Percentiles rank a stretch among this genome's conserved stretches.
These are phyloP conservation scores for Colletotrichum chlorophyti DNA, from an alignment of 2,329 filamentous ascomycete species.

Conservation along the genomic window DNA sequence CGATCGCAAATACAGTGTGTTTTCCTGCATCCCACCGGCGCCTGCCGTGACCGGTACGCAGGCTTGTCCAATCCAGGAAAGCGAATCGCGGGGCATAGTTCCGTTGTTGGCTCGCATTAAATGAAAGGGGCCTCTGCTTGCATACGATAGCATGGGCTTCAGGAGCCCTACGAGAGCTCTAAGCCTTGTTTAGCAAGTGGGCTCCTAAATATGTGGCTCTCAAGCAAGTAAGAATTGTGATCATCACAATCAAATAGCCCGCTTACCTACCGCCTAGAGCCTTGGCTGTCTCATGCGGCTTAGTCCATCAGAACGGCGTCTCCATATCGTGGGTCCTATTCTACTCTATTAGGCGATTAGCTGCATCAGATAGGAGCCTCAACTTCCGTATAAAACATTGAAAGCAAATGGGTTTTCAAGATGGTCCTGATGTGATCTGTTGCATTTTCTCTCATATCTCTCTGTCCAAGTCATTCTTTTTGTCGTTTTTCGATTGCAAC, in stretches of 20 bases:
- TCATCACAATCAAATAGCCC: not conserved
- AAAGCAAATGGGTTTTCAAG: not conserved
- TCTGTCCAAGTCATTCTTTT: not conserved
- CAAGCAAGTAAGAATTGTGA: not conserved
- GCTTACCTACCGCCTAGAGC: not conserved
- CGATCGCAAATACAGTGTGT: too few relatives aligned
- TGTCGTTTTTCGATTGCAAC: not conserved
- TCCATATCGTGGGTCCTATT: not conserved
- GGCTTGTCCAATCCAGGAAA: not conserved
- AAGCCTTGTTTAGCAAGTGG: not conserved
- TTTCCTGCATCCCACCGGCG: too few relatives aligned
- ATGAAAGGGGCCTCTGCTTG: slow-evolving; percentile 2
- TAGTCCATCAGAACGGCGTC: not conserved
- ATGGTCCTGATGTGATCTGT: not conserved
- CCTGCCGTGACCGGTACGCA: too few relatives aligned
- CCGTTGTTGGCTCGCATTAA: not conserved
- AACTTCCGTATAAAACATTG: not conserved
- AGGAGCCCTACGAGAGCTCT: not conserved
- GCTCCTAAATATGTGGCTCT: not conserved
- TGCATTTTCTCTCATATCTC: not conserved
- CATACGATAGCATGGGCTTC: not conserved
- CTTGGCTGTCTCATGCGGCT: slow-evolving; percentile 1
- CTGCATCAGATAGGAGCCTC: not conserved
- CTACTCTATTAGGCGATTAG: not conserved
- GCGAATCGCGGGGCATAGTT: too few relatives aligned